Evolutionary conservation across 345 rosid species (phyloP).

Genomic region (Populus nigra): DNA sequence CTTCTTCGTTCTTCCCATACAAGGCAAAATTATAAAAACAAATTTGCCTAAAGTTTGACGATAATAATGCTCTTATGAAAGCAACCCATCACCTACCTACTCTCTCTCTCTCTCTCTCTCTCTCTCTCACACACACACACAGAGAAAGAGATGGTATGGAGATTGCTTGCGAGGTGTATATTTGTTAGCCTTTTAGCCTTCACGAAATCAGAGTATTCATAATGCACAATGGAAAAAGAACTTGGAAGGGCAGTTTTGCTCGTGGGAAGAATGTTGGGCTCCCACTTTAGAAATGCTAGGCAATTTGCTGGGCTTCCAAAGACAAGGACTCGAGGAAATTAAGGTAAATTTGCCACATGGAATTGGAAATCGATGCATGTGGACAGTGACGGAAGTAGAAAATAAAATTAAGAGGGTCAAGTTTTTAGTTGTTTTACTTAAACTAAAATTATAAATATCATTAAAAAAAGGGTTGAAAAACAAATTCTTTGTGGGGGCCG

Average conservation of each 20-base stretch:
- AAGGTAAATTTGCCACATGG: background rate
- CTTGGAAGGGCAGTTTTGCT: background rate
- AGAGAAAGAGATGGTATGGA: background rate
- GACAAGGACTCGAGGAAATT: background rate
- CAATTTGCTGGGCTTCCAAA: background rate
- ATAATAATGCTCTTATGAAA: slow-evolving; percentile 45
- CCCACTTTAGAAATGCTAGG: no score
- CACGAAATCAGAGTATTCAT: slow-evolving; percentile 15
- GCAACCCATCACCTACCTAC: slow-evolving; percentile 51
- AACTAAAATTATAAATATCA: no score
- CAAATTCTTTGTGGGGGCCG: no score
- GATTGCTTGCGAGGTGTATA: slow-evolving; percentile 28
- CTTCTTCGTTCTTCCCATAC: background rate
- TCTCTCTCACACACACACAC: no score
- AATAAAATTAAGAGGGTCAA: no score
- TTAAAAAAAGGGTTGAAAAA: no score
- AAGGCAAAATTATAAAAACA: slow-evolving; percentile 21
- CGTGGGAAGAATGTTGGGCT: no score
- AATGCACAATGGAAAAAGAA: background rate
- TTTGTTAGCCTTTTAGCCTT: background rate
- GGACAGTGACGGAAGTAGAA: no score
- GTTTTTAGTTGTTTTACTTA: no score
- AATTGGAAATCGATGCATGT: background rate
- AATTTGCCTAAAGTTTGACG: slow-evolving; percentile 13
- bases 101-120: background rate